Percentiles rank a stretch among this genome's conserved stretches.
Conservation (phyloP, 2,329 filamentous ascomycete genomes). For the Paraphoma chrysanthemicola region DNA sequence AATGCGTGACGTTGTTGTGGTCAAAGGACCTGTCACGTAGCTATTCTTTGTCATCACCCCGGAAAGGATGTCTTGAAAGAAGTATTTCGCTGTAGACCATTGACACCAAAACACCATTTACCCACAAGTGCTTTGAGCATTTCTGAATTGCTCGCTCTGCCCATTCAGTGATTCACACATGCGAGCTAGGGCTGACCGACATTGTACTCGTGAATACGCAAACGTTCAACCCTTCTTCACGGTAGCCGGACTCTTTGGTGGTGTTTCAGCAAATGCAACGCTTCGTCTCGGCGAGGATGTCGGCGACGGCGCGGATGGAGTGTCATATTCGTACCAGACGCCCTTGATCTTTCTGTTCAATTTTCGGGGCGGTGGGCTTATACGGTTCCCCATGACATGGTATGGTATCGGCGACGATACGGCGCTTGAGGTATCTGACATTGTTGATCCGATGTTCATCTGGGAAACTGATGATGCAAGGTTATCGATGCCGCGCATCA, state of each 20-base stretch:
- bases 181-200: no score
- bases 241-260: slow-evolving; percentile 27
- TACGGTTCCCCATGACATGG: slow-evolving; percentile 26
- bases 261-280: slow-evolving; percentile 27
- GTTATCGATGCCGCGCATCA: slow-evolving; percentile 38
- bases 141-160: no score
- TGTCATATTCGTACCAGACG: slow-evolving; percentile 48
- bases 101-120: no score
- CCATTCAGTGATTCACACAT: no score
- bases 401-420: slow-evolving; percentile 10
- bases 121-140: no score
- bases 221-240: slow-evolving; percentile 10
- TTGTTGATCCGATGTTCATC: slow-evolving; percentile 12
- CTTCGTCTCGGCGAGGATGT: slow-evolving; percentile 18
- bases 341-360: slow-evolving; percentile 43
- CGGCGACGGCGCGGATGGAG: slow-evolving; percentile 7
- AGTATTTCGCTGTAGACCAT: no score
- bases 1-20: no score
- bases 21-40: no score
- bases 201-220: no score
- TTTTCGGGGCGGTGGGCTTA: slow-evolving; percentile 40
- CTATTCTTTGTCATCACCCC: no score
- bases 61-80: no score
- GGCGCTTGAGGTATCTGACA: slow-evolving; percentile 24
- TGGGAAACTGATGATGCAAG: slow-evolving; percentile 25